A percentile compares a stretch with the other conserved stretches of the same genome.
Evolutionary conservation across 371 early-diverging fungal genomes (phyloP).

Genomic region (Actinomucor elegans): DNA sequence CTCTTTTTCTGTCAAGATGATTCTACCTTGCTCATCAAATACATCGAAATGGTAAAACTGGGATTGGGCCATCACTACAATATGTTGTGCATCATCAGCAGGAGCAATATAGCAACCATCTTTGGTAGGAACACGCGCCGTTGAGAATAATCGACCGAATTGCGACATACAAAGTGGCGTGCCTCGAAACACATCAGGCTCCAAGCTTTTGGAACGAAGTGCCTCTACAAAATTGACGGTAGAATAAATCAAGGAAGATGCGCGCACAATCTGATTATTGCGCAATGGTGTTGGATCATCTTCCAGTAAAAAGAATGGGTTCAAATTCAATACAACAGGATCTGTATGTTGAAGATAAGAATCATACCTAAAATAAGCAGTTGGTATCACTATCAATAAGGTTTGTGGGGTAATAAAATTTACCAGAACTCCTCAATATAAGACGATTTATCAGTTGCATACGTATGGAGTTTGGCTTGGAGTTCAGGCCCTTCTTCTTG

Average conservation of each 20-base stretch:
- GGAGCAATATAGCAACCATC: slow-evolving; percentile 54
- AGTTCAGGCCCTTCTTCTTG: slow-evolving; percentile 72
- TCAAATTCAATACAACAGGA: slow-evolving; percentile 51
- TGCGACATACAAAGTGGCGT: slow-evolving; percentile 70
- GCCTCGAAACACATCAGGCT: slow-evolving; percentile 67
- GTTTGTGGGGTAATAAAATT: slow-evolving; percentile 12
- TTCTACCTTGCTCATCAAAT: slow-evolving; percentile 49
- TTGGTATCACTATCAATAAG: not conserved
- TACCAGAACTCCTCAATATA: slow-evolving; percentile 62
- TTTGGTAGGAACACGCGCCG: slow-evolving; percentile 61
- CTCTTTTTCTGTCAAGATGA: slow-evolving; percentile 49
- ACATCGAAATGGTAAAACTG: slow-evolving; percentile 72
- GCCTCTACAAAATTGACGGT: slow-evolving; percentile 55
- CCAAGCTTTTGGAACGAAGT: slow-evolving; percentile 46
- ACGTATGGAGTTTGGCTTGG: slow-evolving; percentile 72
- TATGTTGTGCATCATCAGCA: slow-evolving; percentile 51
- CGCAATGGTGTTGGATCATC: slow-evolving; percentile 55
- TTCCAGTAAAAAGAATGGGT: slow-evolving; percentile 54
- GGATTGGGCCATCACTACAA: slow-evolving; percentile 64
- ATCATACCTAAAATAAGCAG: slow-evolving; percentile 47
- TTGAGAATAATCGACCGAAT: slow-evolving; percentile 61
- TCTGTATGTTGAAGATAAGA: slow-evolving; percentile 47
- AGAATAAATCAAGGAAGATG: slow-evolving; percentile 52
- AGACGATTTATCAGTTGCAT: slow-evolving; percentile 56
- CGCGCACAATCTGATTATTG: slow-evolving; percentile 52